phyloP scores from a whole-genome alignment of 2,329 filamentous ascomycete genomes.

The Exophiala lecanii-corni region DNA sequence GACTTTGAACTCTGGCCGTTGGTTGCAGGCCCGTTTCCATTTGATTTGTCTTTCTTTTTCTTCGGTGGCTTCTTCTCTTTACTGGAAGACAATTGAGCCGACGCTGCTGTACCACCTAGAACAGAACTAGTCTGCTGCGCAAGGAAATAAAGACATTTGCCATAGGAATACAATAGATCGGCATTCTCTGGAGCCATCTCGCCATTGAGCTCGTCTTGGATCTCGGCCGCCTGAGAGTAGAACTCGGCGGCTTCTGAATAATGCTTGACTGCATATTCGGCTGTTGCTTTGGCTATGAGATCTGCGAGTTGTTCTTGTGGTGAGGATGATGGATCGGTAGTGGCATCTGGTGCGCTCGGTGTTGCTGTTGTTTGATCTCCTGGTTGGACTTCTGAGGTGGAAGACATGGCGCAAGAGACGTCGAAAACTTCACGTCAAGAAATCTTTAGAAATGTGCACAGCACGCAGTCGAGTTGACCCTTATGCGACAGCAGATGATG shows the following conservation, averaged over 20 bases:
- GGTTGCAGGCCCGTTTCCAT: conserved; percentile 13
- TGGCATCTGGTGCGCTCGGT: not conserved
- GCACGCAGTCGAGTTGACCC: too few relatives aligned
- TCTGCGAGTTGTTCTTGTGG: conserved; percentile 65
- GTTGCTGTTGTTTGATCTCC: not conserved
- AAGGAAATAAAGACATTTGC: conserved; percentile 87
- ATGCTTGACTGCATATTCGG: conserved; percentile 84
- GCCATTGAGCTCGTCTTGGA: conserved; percentile 87
- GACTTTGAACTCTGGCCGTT: conserved; percentile 14
- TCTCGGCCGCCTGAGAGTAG: conserved; percentile 81
- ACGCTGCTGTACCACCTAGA: conserved; percentile 71
- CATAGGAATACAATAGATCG: conserved; percentile 90
- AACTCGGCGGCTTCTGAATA: conserved; percentile 80
- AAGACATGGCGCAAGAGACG: conserved; percentile 23
- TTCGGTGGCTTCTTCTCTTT: conserved; percentile 41
- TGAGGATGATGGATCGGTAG: conserved; percentile 13
- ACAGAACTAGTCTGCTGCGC: conserved; percentile 94
- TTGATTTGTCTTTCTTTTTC: conserved; percentile 32
- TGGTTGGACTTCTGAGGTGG: not conserved
- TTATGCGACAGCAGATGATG: too few relatives aligned
- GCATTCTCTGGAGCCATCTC: conserved; percentile 88
- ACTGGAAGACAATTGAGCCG: conserved; percentile 46
- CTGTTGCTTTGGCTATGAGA: conserved; percentile 72
- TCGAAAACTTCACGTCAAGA: too few relatives aligned
- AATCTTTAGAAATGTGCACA: too few relatives aligned